Conservation (phyloP, 768 basidiomycete species). For the Russula emetica region DNA sequence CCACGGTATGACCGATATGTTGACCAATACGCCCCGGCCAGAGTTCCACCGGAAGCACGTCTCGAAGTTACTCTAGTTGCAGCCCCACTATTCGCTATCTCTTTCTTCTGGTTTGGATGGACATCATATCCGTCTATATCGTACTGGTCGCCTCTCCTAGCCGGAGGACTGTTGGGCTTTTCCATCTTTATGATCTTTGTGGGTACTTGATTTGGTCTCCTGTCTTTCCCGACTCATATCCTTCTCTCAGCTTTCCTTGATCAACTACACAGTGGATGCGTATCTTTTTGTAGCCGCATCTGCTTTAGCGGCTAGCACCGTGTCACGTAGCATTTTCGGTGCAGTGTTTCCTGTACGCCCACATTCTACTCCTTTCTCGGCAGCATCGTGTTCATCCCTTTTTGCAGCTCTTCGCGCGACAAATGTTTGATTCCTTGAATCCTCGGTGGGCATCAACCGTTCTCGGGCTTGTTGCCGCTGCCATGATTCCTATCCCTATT, state of each 20-base stretch:
- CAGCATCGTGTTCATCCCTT: conserved; percentile 4
- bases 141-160: conserved; percentile 50
- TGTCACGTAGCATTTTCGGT: conserved; percentile 51
- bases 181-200: conserved; percentile 54
- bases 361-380: neutral
- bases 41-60: conserved; percentile 58
- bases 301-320: conserved; percentile 51
- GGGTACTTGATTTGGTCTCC: conserved; percentile 29
- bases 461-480: conserved; percentile 48
- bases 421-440: conserved; percentile 50
- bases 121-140: conserved; percentile 51
- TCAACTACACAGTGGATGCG: conserved; percentile 61
- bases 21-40: conserved; percentile 43
- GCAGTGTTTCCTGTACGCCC: conserved; percentile 30
- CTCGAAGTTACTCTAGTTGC: conserved; percentile 47
- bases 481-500: conserved; percentile 44
- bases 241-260: conserved; percentile 42
- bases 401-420: conserved; percentile 45
- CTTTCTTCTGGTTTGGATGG: conserved; percentile 72
- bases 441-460: conserved; percentile 58
- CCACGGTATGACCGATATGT: conserved; percentile 45
- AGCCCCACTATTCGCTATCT: conserved; percentile 47
- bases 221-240: neutral
- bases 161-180: conserved; percentile 50
- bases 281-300: conserved; percentile 54